A percentile compares a stretch with the other conserved stretches of the same genome.
phyloP scores from a whole-genome alignment of 148 eudicot genomes.

The Rhododendron williamsianum region DNA sequence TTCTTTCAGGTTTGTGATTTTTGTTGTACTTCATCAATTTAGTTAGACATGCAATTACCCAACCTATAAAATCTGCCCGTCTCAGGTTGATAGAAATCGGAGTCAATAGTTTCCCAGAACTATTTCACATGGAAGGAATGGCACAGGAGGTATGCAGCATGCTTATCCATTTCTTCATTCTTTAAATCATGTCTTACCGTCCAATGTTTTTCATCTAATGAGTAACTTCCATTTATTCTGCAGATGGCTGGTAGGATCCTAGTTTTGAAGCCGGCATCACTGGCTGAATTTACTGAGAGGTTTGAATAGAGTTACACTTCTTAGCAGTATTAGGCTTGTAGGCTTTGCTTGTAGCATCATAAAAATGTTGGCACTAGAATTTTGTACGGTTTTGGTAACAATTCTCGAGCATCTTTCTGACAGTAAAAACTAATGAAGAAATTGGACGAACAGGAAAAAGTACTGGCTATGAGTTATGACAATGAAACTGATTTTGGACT shows the following conservation, averaged over 20 bases:
- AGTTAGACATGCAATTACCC: background rate
- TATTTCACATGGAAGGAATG: constrained; percentile 66
- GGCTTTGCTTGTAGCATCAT: background rate
- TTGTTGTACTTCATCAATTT: constrained; percentile 1
- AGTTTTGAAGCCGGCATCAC: constrained; percentile 71
- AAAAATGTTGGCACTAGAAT: background rate
- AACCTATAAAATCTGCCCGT: constrained; percentile 5
- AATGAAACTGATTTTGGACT: background rate
- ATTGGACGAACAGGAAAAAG: background rate
- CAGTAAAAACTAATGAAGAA: background rate
- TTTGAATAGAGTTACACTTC: constrained; percentile 15
- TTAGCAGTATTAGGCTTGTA: background rate
- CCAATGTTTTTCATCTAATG: background rate
- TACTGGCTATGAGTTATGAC: background rate
- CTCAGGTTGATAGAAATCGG: constrained; percentile 83
- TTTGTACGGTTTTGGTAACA: background rate
- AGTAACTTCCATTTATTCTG: constrained; percentile 11
- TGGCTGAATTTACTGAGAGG: constrained; percentile 78
- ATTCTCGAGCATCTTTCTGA: background rate
- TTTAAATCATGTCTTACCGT: background rate
- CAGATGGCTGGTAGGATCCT: constrained; percentile 91
- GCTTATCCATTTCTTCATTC: background rate
- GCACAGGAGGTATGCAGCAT: constrained; percentile 55
- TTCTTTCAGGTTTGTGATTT: background rate
- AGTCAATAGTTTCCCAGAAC: constrained; percentile 73